Percentiles rank a stretch among this genome's conserved stretches.
phyloP scores from a whole-genome alignment of 495 filamentous ascomycete species.

The Tuber magnatum region DNA sequence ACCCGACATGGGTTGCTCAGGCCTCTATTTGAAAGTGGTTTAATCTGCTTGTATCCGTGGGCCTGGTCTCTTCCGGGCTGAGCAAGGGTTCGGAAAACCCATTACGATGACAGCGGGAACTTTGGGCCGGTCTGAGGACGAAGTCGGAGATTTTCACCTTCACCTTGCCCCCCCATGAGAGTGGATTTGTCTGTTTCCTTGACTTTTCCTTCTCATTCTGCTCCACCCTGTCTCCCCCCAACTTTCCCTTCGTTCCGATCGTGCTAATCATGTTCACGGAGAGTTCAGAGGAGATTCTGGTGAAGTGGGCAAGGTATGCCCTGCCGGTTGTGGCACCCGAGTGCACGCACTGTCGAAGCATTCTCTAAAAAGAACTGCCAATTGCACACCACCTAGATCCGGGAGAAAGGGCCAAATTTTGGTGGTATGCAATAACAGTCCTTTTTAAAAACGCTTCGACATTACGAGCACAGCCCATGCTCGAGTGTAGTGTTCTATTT shows the following conservation, averaged over 20 bases:
- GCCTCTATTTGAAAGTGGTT: conserved; percentile 33
- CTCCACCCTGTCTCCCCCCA: neutral
- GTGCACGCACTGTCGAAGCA: no score
- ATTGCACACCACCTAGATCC: no score
- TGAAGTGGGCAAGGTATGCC: neutral
- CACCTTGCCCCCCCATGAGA: conserved; percentile 7
- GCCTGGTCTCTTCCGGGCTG: conserved; percentile 31
- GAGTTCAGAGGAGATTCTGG: neutral
- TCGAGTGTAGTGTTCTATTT: no score
- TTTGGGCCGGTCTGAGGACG: conserved; percentile 29
- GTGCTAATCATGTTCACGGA: neutral
- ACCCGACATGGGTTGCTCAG: conserved; percentile 30
- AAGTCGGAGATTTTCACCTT: conserved; percentile 38
- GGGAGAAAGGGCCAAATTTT: no score
- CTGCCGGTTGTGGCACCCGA: neutral
- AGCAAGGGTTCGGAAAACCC: conserved; percentile 37
- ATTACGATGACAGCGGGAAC: conserved; percentile 39
- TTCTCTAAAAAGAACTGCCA: no score
- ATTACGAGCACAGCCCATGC: no score
- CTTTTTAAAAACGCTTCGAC: no score
- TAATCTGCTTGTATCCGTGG: conserved; percentile 40
- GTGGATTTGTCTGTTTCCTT: neutral
- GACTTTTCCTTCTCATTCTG: no score
- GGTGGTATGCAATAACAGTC: no score
- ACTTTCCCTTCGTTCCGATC: neutral